Conservation (phyloP, 2,329 filamentous ascomycete species). For the Coleophoma eucalyptorum region DNA sequence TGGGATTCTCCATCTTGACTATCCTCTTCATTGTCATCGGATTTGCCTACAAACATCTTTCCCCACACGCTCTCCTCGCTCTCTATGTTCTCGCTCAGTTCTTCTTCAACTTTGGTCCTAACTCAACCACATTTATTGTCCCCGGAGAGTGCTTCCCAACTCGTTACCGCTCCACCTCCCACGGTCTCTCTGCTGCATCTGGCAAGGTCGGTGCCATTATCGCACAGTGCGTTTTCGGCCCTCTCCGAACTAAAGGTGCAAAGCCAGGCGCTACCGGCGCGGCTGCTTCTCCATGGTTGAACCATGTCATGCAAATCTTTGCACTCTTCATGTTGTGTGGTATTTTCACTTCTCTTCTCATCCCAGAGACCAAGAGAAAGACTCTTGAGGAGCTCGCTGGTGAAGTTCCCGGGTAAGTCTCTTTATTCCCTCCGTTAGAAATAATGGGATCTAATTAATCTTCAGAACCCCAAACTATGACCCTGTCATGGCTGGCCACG, state of each 20-base stretch:
- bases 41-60: constrained; percentile 39
- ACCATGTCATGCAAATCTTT: constrained; percentile 75
- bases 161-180: constrained; percentile 24
- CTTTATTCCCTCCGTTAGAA: not conserved
- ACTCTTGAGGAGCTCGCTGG: constrained; percentile 70
- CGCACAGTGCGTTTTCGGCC: constrained; percentile 47
- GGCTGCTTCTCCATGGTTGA: constrained; percentile 49
- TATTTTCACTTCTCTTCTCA: constrained; percentile 62
- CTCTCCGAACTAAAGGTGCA: constrained; percentile 39
- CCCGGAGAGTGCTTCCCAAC: constrained; percentile 28
- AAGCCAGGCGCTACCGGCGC: not conserved
- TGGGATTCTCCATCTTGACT: constrained; percentile 56
- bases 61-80: constrained; percentile 45
- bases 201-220: constrained; percentile 27
- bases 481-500: not conserved
- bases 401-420: constrained; percentile 33
- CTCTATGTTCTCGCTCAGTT: constrained; percentile 61
- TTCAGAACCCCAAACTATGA: not conserved
- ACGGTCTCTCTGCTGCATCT: constrained; percentile 27
- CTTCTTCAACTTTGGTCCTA: constrained; percentile 56
- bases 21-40: constrained; percentile 48
- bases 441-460: not conserved
- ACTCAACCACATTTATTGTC: constrained; percentile 28
- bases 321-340: constrained; percentile 78
- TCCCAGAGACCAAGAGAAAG: constrained; percentile 73